Evolutionary conservation across 2,329 filamentous ascomycete genomes (phyloP).

Genomic region (Hymenoscyphus occultus): DNA sequence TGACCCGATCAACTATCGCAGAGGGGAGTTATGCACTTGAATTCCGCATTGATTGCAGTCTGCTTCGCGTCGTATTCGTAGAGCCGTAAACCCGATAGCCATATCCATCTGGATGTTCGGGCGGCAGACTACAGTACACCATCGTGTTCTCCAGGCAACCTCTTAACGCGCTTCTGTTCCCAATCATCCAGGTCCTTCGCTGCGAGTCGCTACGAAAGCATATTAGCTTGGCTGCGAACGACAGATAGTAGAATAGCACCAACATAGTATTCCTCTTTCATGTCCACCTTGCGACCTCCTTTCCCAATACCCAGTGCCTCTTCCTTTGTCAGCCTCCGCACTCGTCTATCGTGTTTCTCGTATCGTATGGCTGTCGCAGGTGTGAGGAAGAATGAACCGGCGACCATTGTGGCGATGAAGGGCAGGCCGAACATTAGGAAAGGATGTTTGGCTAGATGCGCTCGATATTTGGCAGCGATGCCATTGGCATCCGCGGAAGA

Average conservation of each 20-base stretch:
- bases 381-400: conserved; percentile 89
- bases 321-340: conserved; percentile 78
- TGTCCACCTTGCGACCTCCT: conserved; percentile 67
- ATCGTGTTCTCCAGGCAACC: conserved; percentile 86
- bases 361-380: conserved; percentile 92
- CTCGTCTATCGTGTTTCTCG: conserved; percentile 87
- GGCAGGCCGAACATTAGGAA: conserved; percentile 93
- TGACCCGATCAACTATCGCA: not conserved
- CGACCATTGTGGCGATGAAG: conserved; percentile 85
- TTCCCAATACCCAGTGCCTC: conserved; percentile 82
- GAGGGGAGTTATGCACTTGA: not conserved
- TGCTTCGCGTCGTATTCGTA: not conserved
- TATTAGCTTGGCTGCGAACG: conserved; percentile 16
- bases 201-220: conserved; percentile 62
- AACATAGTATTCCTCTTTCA: conserved; percentile 85
- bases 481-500: conserved; percentile 62
- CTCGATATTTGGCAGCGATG: conserved; percentile 74
- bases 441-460: conserved; percentile 70
- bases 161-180: conserved; percentile 93
- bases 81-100: not conserved
- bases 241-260: conserved; percentile 38
- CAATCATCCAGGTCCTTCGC: conserved; percentile 92
- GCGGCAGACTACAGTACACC: conserved; percentile 58
- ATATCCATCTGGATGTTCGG: not conserved
- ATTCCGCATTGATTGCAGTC: not conserved